Conservation (phyloP, 352 stramenopile species). For the Thalassiosira hispida region DNA sequence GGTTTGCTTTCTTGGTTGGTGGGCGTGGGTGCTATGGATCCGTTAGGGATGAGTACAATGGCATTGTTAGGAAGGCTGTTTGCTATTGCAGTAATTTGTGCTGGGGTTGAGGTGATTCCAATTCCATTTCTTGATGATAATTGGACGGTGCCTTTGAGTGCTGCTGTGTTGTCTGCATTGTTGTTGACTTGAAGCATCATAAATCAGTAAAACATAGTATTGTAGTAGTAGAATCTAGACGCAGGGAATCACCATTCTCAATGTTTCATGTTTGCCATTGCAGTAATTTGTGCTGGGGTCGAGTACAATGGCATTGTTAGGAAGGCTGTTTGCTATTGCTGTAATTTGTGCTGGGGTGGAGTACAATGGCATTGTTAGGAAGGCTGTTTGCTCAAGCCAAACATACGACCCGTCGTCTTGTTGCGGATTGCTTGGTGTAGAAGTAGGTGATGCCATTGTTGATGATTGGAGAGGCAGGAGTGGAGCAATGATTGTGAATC, state of each 20-base stretch:
- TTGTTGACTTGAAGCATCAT: slow-evolving; percentile 51
- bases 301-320: slow-evolving; percentile 34
- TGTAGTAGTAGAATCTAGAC: too few species aligned
- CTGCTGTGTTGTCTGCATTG: slow-evolving; percentile 58
- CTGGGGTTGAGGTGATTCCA: slow-evolving; percentile 82
- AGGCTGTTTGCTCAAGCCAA: too few species aligned
- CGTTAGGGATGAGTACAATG: slow-evolving; percentile 23
- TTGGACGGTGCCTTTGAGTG: slow-evolving; percentile 82
- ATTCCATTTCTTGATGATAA: slow-evolving; percentile 85
- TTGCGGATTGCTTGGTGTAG: too few species aligned
- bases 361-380: slow-evolving; percentile 57
- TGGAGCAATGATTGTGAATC: too few species aligned
- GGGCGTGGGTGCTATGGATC: slow-evolving; percentile 42
- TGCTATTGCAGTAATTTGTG: slow-evolving; percentile 65
- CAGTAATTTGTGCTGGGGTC: slow-evolving; percentile 51
- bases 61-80: slow-evolving; percentile 53
- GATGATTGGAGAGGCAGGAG: too few species aligned
- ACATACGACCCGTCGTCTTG: too few species aligned
- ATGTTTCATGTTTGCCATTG: slow-evolving; percentile 67
- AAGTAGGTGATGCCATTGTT: too few species aligned
- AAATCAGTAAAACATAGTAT: too few species aligned
- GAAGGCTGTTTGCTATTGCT: slow-evolving; percentile 57
- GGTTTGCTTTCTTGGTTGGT: slow-evolving; percentile 73
- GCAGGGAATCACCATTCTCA: too few species aligned
- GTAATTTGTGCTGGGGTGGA: slow-evolving; percentile 81